phyloP scores from a whole-genome alignment of 2,329 filamentous ascomycete genomes.

The Cladorrhinum sp. region DNA sequence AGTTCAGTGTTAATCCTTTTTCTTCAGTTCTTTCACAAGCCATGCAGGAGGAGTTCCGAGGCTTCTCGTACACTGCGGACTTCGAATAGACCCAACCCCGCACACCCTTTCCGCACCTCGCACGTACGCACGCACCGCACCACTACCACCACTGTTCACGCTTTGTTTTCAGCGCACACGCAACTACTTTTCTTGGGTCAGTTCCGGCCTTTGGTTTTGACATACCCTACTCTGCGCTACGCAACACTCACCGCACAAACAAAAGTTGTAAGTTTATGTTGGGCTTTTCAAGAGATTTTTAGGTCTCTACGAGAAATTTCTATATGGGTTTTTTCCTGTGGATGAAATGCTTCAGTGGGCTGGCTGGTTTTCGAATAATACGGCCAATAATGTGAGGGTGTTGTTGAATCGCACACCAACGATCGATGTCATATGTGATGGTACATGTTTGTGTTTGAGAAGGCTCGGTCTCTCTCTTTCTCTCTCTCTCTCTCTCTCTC shows the following conservation, averaged over 20 bases:
- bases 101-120: neutral
- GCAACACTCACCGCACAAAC: neutral
- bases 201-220: neutral
- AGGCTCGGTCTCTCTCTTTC: too few species aligned
- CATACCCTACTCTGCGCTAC: neutral
- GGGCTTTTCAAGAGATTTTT: neutral
- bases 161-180: neutral
- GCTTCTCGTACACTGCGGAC: conserved; percentile 95
- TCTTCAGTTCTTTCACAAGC: conserved; percentile 83
- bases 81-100: conserved; percentile 59
- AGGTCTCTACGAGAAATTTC: too few species aligned
- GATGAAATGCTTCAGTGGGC: too few species aligned
- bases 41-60: conserved; percentile 99
- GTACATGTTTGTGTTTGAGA: too few species aligned
- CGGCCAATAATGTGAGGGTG: too few species aligned
- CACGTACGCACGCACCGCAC: neutral
- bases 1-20: conserved; percentile 6
- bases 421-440: too few species aligned
- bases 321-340: too few species aligned
- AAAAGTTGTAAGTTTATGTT: neutral
- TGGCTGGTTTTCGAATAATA: too few species aligned
- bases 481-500: too few species aligned
- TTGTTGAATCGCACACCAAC: too few species aligned
- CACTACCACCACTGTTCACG: neutral
- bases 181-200: neutral